These are phyloP conservation scores for Calonectria henricotiae DNA, from an alignment of 2,329 filamentous ascomycete genomes.

Conservation along the genomic window DNA sequence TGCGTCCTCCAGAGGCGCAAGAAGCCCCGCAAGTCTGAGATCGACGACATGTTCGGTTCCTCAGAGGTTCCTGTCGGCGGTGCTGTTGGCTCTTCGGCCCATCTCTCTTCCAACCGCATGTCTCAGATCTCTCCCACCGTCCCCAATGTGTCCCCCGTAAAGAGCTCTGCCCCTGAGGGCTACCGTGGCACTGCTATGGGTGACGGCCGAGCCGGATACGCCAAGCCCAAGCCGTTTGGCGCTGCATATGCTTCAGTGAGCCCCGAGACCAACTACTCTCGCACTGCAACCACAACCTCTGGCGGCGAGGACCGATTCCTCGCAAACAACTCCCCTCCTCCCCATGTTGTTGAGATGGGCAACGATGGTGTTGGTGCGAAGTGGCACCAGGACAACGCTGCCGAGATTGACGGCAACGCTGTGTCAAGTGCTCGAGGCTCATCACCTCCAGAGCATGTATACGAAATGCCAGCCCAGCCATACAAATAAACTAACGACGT, in stretches of 20 bases:
- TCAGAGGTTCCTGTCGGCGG: conserved; percentile 63
- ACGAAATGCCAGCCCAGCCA: conserved; percentile 62
- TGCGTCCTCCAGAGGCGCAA: conserved; percentile 56
- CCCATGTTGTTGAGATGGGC: conserved; percentile 56
- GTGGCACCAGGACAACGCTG: conserved; percentile 58
- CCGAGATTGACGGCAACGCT: conserved; percentile 60
- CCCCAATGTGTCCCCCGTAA: conserved; percentile 37
- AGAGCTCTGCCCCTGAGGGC: conserved; percentile 54
- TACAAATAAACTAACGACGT: conserved; percentile 54
- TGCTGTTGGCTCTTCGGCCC: conserved; percentile 46
- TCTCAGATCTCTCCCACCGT: conserved; percentile 50
- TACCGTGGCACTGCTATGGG: conserved; percentile 61
- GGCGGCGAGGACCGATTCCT: conserved; percentile 27
- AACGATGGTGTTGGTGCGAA: conserved; percentile 54
- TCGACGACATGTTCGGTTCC: conserved; percentile 62
- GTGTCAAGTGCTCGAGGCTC: conserved; percentile 51
- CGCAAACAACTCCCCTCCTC: conserved; percentile 26
- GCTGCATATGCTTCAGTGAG: conserved; percentile 44
- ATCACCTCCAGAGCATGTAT: conserved; percentile 57
- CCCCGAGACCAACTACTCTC: conserved; percentile 49
- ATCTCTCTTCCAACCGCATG: conserved; percentile 50
- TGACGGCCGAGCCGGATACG: conserved; percentile 60
- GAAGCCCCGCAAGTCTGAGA: conserved; percentile 55
- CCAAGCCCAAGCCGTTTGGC: conserved; percentile 59
- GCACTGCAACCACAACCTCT: conserved; percentile 40